A percentile compares a stretch with the other conserved stretches of the same genome.
Evolutionary conservation across 2,329 filamentous ascomycete species (phyloP).

Genomic region (Xylaria arbuscula): DNA sequence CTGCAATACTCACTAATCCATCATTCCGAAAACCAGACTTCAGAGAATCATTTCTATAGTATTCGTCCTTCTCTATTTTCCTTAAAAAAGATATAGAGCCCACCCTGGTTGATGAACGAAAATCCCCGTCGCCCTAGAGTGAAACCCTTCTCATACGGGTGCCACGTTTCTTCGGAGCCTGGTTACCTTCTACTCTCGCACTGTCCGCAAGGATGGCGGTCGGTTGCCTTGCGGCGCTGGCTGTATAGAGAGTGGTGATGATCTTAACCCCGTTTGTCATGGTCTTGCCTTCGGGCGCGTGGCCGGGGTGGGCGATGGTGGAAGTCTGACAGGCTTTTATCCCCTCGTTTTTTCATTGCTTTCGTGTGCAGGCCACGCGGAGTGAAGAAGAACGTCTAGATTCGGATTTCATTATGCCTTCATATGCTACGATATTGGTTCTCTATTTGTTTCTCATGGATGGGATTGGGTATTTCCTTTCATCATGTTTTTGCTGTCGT

Average conservation of each 20-base stretch:
- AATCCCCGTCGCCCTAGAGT: slow-evolving; percentile 91
- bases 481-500: no score
- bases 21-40: slow-evolving; percentile 41
- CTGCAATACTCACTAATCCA: slow-evolving; percentile 32
- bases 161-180: slow-evolving; percentile 53
- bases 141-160: slow-evolving; percentile 62
- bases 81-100: slow-evolving; percentile 92
- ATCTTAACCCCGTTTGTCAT: slow-evolving; percentile 80
- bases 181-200: slow-evolving; percentile 62
- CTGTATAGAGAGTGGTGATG: slow-evolving; percentile 93
- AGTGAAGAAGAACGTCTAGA: slow-evolving; percentile 62
- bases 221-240: slow-evolving; percentile 43
- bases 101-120: slow-evolving; percentile 94
- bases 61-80: slow-evolving; percentile 91
- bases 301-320: slow-evolving; percentile 83
- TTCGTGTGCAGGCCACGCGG: slow-evolving; percentile 58
- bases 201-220: slow-evolving; percentile 72
- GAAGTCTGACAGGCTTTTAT: slow-evolving; percentile 85
- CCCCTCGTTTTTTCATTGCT: slow-evolving; percentile 66
- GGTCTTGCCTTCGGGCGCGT: slow-evolving; percentile 81
- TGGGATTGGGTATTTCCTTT: no score
- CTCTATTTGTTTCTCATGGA: no score
- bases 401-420: no score
- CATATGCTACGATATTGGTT: no score
- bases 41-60: slow-evolving; percentile 99